Evolutionary conservation across 345 rosid species (phyloP).

Genomic region (Lenwebbia sp.): DNA sequence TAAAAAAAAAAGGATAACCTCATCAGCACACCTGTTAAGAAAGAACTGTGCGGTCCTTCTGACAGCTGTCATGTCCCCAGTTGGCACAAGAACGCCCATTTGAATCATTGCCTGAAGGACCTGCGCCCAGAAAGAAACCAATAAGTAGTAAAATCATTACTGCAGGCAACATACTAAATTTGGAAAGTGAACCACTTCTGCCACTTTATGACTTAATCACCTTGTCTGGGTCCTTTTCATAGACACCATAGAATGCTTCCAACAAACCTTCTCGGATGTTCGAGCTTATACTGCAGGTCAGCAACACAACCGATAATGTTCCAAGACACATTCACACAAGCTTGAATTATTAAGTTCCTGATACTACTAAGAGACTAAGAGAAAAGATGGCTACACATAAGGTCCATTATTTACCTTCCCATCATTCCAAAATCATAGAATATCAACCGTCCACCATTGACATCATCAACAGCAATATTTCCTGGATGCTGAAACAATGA

Average conservation of each 20-base stretch:
- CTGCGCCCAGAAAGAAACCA: constrained; percentile 13
- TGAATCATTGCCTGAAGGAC: constrained; percentile 94
- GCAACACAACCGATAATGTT: neutral
- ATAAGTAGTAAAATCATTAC: neutral
- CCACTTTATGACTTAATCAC: constrained; percentile 24
- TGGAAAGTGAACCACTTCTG: neutral
- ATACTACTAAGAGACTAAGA: neutral
- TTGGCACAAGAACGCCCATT: constrained; percentile 99
- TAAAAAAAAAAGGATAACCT: neutral
- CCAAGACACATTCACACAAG: neutral
- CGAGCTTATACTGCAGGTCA: constrained; percentile 66
- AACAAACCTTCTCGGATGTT: constrained; percentile 92
- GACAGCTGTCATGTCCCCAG: constrained; percentile 96
- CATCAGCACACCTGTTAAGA: constrained; percentile 59
- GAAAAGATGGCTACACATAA: neutral
- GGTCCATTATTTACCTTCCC: constrained; percentile 64
- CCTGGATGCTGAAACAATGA: constrained; percentile 77
- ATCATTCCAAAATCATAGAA: constrained; percentile 99
- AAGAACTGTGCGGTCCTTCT: constrained; percentile 91
- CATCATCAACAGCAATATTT: constrained; percentile 97
- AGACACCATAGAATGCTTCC: constrained; percentile 83
- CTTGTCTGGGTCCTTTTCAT: constrained; percentile 95
- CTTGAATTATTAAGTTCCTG: neutral
- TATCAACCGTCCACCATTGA: constrained; percentile 93
- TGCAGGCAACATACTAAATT: neutral